Percentiles rank a stretch among this genome's conserved stretches.
Evolutionary conservation across 179 eudicot genomes (phyloP).

Genomic region (Beta macrorhiza): DNA sequence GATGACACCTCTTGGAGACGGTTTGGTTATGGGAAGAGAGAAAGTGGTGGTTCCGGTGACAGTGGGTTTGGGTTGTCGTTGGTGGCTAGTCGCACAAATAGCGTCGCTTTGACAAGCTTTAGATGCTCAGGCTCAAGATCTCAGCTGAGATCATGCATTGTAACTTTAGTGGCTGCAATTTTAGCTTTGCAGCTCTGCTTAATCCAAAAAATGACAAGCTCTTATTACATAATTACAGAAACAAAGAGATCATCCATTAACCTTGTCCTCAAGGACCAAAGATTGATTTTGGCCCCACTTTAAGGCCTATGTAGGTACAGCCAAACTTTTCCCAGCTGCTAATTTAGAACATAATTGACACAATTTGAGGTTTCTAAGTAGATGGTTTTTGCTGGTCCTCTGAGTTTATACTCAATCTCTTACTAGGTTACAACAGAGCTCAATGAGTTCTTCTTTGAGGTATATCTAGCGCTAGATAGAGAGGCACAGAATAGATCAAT

Average conservation of each 20-base stretch:
- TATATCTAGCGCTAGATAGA: not conserved
- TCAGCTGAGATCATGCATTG: not conserved
- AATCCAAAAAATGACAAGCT: not conserved
- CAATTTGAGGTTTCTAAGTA: not conserved
- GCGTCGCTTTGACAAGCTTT: no score
- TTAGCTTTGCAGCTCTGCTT: not conserved
- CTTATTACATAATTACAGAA: not conserved
- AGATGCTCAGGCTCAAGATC: no score
- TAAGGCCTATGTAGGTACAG: not conserved
- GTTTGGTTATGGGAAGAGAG: no score
- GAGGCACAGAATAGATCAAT: not conserved
- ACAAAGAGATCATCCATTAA: not conserved
- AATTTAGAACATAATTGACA: not conserved
- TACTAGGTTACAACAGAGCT: not conserved
- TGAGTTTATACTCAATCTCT: not conserved
- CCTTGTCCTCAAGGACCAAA: not conserved
- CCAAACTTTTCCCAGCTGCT: not conserved
- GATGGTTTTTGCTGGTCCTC: not conserved
- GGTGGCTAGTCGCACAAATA: no score
- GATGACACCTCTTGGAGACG: no score
- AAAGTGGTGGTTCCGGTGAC: no score
- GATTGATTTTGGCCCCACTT: not conserved
- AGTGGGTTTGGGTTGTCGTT: no score
- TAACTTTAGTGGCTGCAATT: not conserved
- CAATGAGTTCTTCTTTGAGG: not conserved